Percentiles rank a stretch among this genome's conserved stretches.
Evolutionary conservation across 2,329 filamentous ascomycete species (phyloP).

Genomic region (Fusarium anthophilum): DNA sequence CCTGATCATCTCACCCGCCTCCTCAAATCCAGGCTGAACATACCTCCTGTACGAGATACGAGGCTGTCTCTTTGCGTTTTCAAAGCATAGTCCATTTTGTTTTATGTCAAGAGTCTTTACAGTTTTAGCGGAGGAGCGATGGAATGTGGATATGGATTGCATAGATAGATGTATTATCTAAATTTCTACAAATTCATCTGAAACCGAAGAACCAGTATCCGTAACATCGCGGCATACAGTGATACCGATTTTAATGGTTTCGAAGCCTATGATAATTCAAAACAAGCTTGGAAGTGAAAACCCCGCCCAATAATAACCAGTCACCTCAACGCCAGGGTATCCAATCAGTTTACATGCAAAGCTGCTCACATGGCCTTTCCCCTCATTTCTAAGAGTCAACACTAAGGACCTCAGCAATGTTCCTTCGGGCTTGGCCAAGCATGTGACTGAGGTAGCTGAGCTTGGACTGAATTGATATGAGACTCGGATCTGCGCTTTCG

Average conservation of each 20-base stretch:
- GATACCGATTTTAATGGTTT: not conserved
- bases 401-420: conserved; percentile 82
- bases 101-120: conserved; percentile 20
- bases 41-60: conserved; percentile 23
- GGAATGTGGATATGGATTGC: conserved; percentile 37
- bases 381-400: conserved; percentile 50
- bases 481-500: conserved; percentile 86
- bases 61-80: conserved; percentile 7
- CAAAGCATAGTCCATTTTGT: conserved; percentile 29
- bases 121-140: conserved; percentile 29
- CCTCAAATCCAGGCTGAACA: not conserved
- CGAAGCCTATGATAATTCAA: not conserved
- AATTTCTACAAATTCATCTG: conserved; percentile 33
- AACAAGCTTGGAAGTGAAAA: not conserved
- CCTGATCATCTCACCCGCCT: not conserved
- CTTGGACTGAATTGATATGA: conserved; percentile 86
- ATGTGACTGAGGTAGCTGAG: conserved; percentile 80
- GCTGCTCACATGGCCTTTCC: conserved; percentile 18
- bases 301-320: conserved; percentile 4
- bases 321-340: conserved; percentile 39
- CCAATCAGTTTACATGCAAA: conserved; percentile 38
- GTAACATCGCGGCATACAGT: not conserved
- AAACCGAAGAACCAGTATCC: conserved; percentile 10
- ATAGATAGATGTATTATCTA: conserved; percentile 42
- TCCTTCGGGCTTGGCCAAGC: conserved; percentile 73